A percentile compares a stretch with the other conserved stretches of the same genome.
phyloP scores from a whole-genome alignment of 495 filamentous ascomycete genomes.

The Pseudoneurospora amorphoporcata region DNA sequence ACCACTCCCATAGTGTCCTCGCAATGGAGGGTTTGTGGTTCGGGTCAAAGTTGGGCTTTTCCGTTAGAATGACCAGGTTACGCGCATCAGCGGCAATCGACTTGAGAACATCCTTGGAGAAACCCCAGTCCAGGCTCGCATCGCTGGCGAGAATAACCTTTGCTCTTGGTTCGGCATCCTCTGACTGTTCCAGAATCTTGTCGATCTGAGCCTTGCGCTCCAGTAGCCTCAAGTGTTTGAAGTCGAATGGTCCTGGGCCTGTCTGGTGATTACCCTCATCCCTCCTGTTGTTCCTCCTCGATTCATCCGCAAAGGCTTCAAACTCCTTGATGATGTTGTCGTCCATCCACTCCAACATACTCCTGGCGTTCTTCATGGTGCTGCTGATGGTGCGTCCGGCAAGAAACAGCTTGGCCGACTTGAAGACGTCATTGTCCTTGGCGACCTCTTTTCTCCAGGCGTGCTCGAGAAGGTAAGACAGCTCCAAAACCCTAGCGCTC shows the following conservation, averaged over 20 bases:
- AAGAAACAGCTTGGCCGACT: conserved; percentile 63
- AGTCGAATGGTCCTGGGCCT: conserved; percentile 72
- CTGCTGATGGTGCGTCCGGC: conserved; percentile 70
- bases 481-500: conserved; percentile 83
- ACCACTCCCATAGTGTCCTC: conserved; percentile 60
- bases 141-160: conserved; percentile 90
- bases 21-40: conserved; percentile 37
- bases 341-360: conserved; percentile 99
- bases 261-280: conserved; percentile 28
- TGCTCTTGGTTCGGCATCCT: conserved; percentile 30
- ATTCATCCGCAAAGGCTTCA: conserved; percentile 56
- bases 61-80: conserved; percentile 80
- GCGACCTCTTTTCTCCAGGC: conserved; percentile 61
- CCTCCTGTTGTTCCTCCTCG: conserved; percentile 35
- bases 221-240: conserved; percentile 71
- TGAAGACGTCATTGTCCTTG: conserved; percentile 53
- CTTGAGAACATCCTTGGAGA: conserved; percentile 76
- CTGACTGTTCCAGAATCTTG: conserved; percentile 37
- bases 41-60: conserved; percentile 39
- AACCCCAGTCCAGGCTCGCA: conserved; percentile 85
- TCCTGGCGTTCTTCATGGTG: conserved; percentile 78
- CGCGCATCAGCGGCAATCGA: conserved; percentile 60
- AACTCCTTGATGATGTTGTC: conserved; percentile 85
- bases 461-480: conserved; percentile 86
- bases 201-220: conserved; percentile 67